Evolutionary conservation across 2,329 filamentous ascomycete species (phyloP).

Genomic region (Biscogniauxia sp.): DNA sequence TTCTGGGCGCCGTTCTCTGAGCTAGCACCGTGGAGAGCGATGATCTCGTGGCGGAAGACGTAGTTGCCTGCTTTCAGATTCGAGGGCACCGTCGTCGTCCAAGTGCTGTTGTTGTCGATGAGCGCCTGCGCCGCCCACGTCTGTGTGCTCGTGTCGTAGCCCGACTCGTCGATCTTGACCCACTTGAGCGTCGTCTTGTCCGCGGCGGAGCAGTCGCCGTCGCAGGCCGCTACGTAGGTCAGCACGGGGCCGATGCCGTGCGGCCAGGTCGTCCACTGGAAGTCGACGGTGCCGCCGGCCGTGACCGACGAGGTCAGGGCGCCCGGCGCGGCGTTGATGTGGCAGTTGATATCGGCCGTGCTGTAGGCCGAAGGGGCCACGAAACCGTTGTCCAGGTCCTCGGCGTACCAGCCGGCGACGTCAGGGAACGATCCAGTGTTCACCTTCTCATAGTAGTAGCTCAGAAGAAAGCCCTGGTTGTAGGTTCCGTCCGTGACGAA

Average conservation of each 20-base stretch:
- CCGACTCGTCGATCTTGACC: conserved; percentile 29
- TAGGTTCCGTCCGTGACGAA: conserved; percentile 14
- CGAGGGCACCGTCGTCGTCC: conserved; percentile 42
- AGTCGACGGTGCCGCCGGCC: conserved; percentile 30
- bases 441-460: conserved; percentile 9
- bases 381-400: conserved; percentile 38
- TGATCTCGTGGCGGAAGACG: conserved; percentile 49
- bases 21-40: conserved; percentile 43
- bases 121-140: conserved; percentile 37
- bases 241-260: conserved; percentile 34
- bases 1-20: conserved; percentile 43
- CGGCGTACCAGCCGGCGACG: conserved; percentile 25
- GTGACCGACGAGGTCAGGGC: conserved; percentile 17
- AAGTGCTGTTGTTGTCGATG: conserved; percentile 46
- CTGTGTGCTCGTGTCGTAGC: conserved; percentile 26
- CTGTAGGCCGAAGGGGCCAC: conserved; percentile 33
- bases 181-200: conserved; percentile 19
- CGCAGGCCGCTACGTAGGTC: conserved; percentile 34
- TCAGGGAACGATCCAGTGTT: conserved; percentile 5
- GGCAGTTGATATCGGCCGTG: conserved; percentile 36
- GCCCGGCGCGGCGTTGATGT: conserved; percentile 31
- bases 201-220: conserved; percentile 2
- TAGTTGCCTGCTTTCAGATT: conserved; percentile 44
- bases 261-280: conserved; percentile 34
- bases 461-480: conserved; percentile 15